Percentiles rank a stretch among this genome's conserved stretches.
These are phyloP conservation scores for Glarea lozoyensis DNA, from an alignment of 495 filamentous ascomycete genomes.

Conservation along the genomic window DNA sequence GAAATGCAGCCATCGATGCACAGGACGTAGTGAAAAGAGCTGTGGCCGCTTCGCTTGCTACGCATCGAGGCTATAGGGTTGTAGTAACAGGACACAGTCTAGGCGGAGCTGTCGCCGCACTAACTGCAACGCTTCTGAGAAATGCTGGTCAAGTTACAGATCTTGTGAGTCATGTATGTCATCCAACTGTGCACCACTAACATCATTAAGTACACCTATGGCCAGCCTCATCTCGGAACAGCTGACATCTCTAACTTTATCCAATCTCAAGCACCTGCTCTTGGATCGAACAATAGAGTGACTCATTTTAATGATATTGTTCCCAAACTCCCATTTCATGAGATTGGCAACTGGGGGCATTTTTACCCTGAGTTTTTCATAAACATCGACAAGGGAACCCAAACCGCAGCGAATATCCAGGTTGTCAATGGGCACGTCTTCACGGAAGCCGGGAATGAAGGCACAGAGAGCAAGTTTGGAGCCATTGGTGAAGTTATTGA, in stretches of 20 bases:
- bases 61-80: slow-evolving; percentile 38
- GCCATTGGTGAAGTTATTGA: not conserved
- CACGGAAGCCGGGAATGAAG: slow-evolving; percentile 5
- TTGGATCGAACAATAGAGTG: slow-evolving; percentile 42
- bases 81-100: slow-evolving; percentile 53
- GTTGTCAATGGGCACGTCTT: slow-evolving; percentile 1
- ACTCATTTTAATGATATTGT: slow-evolving; percentile 55
- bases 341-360: slow-evolving; percentile 40
- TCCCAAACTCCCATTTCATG: slow-evolving; percentile 43
- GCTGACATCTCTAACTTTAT: slow-evolving; percentile 40
- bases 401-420: not conserved
- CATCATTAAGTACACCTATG: slow-evolving; percentile 42
- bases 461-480: not conserved
- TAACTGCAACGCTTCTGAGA: slow-evolving; percentile 47
- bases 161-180: slow-evolving; percentile 3
- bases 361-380: slow-evolving; percentile 53
- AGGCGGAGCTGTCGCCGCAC: slow-evolving; percentile 49
- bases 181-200: not conserved
- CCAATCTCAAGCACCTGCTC: slow-evolving; percentile 34
- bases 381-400: not conserved
- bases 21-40: slow-evolving; percentile 32
- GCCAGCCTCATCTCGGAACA: slow-evolving; percentile 21
- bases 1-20: slow-evolving; percentile 39
- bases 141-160: slow-evolving; percentile 28
- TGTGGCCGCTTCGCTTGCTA: slow-evolving; percentile 25